phyloP scores from a whole-genome alignment of 345 rosid genomes.

The Brassica nigra region DNA sequence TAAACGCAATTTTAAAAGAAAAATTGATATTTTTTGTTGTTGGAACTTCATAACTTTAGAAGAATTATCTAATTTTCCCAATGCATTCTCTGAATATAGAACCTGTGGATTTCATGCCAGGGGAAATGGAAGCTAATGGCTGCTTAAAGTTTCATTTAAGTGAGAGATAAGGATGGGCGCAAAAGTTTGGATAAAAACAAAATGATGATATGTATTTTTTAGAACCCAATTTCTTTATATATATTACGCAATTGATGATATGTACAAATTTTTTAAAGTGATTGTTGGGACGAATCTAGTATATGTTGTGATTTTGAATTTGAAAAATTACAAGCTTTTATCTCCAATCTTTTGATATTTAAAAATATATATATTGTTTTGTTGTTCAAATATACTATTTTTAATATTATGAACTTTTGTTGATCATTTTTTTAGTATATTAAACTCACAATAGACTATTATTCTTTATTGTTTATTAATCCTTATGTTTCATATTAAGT shows the following conservation, averaged over 20 bases:
- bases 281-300: too few species aligned
- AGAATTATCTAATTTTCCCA: neutral
- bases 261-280: too few species aligned
- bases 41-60: neutral
- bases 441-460: conserved; percentile 12
- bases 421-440: conserved; percentile 16
- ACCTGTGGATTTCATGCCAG: neutral
- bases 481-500: too few species aligned
- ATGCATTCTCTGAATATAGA: neutral
- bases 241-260: neutral
- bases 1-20: neutral
- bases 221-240: conserved; percentile 24
- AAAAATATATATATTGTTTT: too few species aligned
- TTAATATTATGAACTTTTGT: too few species aligned
- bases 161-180: conserved; percentile 16
- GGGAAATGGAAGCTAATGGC: conserved; percentile 15
- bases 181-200: conserved; percentile 18
- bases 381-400: too few species aligned
- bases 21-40: neutral
- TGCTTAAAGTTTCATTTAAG: conserved; percentile 18
- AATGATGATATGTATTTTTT: conserved; percentile 6
- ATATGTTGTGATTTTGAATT: too few species aligned
- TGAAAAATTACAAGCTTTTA: too few species aligned
- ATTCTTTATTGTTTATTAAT: neutral
- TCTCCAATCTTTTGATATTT: too few species aligned